Evolutionary conservation across 257 asterid species (phyloP), one percentile per base, ranked within the genome.

Genomic region (Petrea volubilis): DNA sequence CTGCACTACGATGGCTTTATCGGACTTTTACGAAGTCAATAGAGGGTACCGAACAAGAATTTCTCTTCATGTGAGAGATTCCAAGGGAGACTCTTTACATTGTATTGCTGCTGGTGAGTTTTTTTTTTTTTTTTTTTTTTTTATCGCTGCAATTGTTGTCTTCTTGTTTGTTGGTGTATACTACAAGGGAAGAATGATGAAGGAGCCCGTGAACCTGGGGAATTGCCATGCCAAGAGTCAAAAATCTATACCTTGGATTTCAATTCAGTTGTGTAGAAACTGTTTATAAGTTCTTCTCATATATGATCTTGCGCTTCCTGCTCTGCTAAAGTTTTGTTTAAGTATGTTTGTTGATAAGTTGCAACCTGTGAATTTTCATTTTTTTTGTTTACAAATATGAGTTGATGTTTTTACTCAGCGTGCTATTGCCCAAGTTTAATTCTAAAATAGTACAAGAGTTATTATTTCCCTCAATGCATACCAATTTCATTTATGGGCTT

Each of bases 21-120:
- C 59, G 17, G 85, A 81, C 43, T 70, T 77, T 49, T 60, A 70
- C 55, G 28, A 23, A 6, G 60, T 61, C 4, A 47, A 75, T 43
- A 57, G 8, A 17, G 44, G 47, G n/a, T 68, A 57, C 59, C 57
- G n/a, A 28, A 57, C 74, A 4, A 70, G 67, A 51, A 70, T 70
- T 60, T 44, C 8, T 67, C 68, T 75, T 67, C 76, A 75, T 33
- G 28, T 57, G 1, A 60, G 75, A 46, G 72, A 79, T 60, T 70
- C 80, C 21, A 41, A 27, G 27, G 80, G 78, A 25, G 78, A 71
- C 52, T 62, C 83, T n/a, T 58, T 79, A 46, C 67, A 27, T 20
- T 61, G 41, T 63, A 66, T 53, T 17, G 50, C 78, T 24, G 60
- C 75, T 55, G 78, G 84, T 76, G 57, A 66, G 78, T 55, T 63